Evolutionary conservation across 305 asterid species (phyloP), one percentile per base, ranked within the genome.

Genomic region (Fraxinus xanthoxyloides): DNA sequence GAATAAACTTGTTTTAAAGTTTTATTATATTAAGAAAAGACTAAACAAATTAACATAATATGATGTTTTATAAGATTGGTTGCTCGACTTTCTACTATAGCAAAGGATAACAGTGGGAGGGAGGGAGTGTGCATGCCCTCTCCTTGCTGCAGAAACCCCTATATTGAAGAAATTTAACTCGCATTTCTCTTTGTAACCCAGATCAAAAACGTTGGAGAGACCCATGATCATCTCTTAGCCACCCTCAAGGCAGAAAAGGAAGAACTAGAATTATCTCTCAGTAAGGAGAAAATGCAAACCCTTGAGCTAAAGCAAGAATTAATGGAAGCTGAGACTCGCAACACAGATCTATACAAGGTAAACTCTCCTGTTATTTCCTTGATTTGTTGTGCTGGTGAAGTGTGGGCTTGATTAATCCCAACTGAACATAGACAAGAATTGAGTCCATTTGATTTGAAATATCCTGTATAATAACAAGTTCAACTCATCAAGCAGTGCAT

Each of bases 301-400:
- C 81, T 84, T 77, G 91, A 91, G 85, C 91, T 94, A 82, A 94
- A 92, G 86, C 92, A 89, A 86, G 97, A 94, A 78, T 78, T 92
- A 77, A 79, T 85, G 15, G 97, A 94, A 75, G 93, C 94, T 26
- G 97, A 93, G 88, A 83, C 92, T 87, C 94, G 90, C 83, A 90
- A 87, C 86, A 72, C 90, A 17, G 97, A 94, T 81, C 84, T 94
- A 84, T 94, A 92, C 90, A 92, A 94, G 98, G 99, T 94, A 88
- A 85, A 67, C 56, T 75, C 74, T 82, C 82, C 51, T 79, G 61
- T 83, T 70, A 65, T 82, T 82, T 84, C 81, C 61, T 24, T 69
- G 43, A 30, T 77, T n/a, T 81, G 65, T 74, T 46, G 61, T 80
- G 35, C 75, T 48, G 76, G 80, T 70, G 76, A 34, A 72, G 12